A percentile compares a stretch with the other conserved stretches of the same genome.
These are phyloP conservation scores for Malbranchea zuffiana DNA, from an alignment of 2,329 filamentous ascomycete genomes.

Conservation along the genomic window DNA sequence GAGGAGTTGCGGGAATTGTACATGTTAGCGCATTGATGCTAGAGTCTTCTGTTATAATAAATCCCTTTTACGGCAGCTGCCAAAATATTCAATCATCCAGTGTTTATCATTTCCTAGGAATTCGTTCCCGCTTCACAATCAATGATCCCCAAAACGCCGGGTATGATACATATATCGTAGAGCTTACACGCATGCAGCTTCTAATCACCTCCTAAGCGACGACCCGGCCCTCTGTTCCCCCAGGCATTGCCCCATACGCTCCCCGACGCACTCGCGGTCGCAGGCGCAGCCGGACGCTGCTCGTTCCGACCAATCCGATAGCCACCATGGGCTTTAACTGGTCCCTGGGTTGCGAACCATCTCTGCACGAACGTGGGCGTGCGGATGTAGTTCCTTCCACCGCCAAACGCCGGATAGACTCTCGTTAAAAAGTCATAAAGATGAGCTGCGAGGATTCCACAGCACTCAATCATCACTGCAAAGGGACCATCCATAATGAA, in stretches of 20 bases:
- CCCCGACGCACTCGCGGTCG: conserved; percentile 17
- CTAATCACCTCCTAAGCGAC: conserved; percentile 31
- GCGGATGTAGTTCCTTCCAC: conserved; percentile 62
- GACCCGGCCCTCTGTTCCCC: conserved; percentile 31
- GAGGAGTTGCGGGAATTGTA: too few relatives aligned
- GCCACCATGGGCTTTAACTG: conserved; percentile 28
- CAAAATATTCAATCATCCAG: too few relatives aligned
- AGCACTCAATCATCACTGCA: conserved; percentile 52
- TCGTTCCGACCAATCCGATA: conserved; percentile 56
- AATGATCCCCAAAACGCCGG: too few relatives aligned
- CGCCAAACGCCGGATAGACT: conserved; percentile 80
- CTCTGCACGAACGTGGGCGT: conserved; percentile 63
- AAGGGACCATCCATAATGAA: conserved; percentile 55
- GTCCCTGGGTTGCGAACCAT: conserved; percentile 40
- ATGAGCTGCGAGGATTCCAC: conserved; percentile 79
- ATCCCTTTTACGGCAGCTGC: too few relatives aligned
- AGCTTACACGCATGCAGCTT: too few relatives aligned
- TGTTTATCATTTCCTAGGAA: too few relatives aligned
- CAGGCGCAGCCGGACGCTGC: conserved; percentile 19
- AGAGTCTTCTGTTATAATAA: too few relatives aligned
- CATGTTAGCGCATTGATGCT: too few relatives aligned
- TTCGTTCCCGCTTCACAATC: too few relatives aligned
- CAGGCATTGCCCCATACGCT: conserved; percentile 26
- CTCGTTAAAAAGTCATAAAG: conserved; percentile 80
- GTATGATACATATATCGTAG: too few relatives aligned